Evolutionary conservation across 805 yeast species (phyloP).

Genomic region (Wickerhamomyces bisporus): DNA sequence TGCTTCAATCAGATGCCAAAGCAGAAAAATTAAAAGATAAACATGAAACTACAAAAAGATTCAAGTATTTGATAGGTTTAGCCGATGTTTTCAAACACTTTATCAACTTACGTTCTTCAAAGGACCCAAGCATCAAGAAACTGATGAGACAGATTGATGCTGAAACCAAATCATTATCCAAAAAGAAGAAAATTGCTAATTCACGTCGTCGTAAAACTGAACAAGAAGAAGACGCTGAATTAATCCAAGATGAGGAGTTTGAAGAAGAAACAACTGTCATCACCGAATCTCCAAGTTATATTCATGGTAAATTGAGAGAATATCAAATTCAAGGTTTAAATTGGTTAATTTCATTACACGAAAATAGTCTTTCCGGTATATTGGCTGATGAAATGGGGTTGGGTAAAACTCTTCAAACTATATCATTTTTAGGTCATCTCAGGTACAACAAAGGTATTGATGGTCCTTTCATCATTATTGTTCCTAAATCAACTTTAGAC

Average conservation of each 20-base stretch:
- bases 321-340: conserved; percentile 94
- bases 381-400: conserved; percentile 98
- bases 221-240: conserved; percentile 92
- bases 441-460: conserved; percentile 71
- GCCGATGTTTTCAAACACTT: conserved; percentile 88
- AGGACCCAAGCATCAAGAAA: conserved; percentile 66
- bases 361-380: conserved; percentile 85
- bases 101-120: conserved; percentile 73
- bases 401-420: conserved; percentile 93
- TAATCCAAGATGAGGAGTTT: conserved; percentile 74
- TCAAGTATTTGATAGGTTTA: conserved; percentile 72
- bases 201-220: conserved; percentile 81
- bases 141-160: conserved; percentile 52
- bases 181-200: conserved; percentile 16
- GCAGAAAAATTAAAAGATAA: conserved; percentile 48
- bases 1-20: conserved; percentile 51
- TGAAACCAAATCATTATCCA: conserved; percentile 36
- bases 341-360: conserved; percentile 88
- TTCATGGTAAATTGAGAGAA: conserved; percentile 77
- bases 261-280: conserved; percentile 64
- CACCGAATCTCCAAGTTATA: conserved; percentile 77
- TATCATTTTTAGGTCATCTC: conserved; percentile 83
- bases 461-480: conserved; percentile 90
- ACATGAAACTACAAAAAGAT: conserved; percentile 72
- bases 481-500: conserved; percentile 92